phyloP scores from a whole-genome alignment of 441 rosid genomes.

The Macaranga tanarius region DNA sequence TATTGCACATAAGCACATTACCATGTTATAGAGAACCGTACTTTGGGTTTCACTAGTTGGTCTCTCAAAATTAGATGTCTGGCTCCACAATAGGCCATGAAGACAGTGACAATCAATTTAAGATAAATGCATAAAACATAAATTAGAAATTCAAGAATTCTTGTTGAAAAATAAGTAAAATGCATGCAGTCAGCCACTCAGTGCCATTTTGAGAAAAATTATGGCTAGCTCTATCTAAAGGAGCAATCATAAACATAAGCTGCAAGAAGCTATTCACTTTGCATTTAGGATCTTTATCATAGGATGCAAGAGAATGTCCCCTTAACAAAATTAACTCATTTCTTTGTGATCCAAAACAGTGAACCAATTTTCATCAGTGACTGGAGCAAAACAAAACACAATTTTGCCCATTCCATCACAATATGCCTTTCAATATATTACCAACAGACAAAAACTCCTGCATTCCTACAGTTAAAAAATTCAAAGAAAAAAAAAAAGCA shows the following conservation, averaged over 20 bases:
- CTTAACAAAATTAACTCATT: neutral
- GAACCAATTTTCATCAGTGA: neutral
- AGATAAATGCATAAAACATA: neutral
- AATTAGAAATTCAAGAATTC: neutral
- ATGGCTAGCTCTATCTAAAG: neutral
- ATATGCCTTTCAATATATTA: neutral
- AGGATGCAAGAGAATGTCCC: neutral
- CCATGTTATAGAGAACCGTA: neutral
- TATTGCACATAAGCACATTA: neutral
- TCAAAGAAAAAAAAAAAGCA: neutral
- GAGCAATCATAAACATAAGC: neutral
- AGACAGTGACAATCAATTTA: neutral
- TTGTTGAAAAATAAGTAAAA: neutral
- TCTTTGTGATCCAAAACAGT: neutral
- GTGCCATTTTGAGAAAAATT: neutral
- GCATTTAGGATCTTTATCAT: neutral
- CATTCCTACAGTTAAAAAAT: neutral
- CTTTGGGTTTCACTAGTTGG: neutral
- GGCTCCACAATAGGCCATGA: neutral
- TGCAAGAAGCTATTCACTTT: neutral
- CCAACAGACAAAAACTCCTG: neutral
- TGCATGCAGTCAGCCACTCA: neutral
- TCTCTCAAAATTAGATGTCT: neutral
- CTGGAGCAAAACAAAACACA: neutral
- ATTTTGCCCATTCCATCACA: neutral